Conservation (phyloP, 2,329 filamentous ascomycete species). For the Ilyonectria mors-panacis region DNA sequence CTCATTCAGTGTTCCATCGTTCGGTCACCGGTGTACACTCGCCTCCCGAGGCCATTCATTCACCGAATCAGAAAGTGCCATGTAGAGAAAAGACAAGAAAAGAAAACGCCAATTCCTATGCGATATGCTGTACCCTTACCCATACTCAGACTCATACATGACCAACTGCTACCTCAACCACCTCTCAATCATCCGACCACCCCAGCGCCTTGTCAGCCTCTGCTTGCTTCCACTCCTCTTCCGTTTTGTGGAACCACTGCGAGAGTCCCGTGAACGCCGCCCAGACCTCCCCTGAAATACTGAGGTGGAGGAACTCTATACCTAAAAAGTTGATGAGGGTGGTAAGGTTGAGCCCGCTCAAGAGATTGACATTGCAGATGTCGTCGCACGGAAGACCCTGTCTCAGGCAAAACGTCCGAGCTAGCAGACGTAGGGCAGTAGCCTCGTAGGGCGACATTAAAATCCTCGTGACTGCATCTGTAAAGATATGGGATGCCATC, state of each 20-base stretch:
- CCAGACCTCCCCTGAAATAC: slow-evolving; percentile 63
- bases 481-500: slow-evolving; percentile 63
- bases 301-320: slow-evolving; percentile 61
- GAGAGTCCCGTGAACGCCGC: slow-evolving; percentile 56
- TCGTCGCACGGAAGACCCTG: slow-evolving; percentile 55
- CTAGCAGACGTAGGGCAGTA: slow-evolving; percentile 61
- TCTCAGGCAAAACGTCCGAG: slow-evolving; percentile 58
- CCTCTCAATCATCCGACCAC: slow-evolving; percentile 12
- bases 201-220: slow-evolving; percentile 38
- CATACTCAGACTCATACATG: not conserved
- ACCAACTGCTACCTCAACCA: not conserved
- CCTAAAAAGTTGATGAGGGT: slow-evolving; percentile 62
- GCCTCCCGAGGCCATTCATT: no score
- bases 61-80: not conserved
- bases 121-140: not conserved
- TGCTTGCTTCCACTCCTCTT: slow-evolving; percentile 60
- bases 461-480: slow-evolving; percentile 59
- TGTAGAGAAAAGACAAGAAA: not conserved
- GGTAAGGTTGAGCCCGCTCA: slow-evolving; percentile 57
- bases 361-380: slow-evolving; percentile 56
- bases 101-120: not conserved
- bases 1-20: not conserved
- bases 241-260: slow-evolving; percentile 58
- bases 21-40: not conserved
- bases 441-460: slow-evolving; percentile 64